These are phyloP conservation scores for Aethionema arabicum DNA, from an alignment of 345 rosid species.

Conservation along the genomic window DNA sequence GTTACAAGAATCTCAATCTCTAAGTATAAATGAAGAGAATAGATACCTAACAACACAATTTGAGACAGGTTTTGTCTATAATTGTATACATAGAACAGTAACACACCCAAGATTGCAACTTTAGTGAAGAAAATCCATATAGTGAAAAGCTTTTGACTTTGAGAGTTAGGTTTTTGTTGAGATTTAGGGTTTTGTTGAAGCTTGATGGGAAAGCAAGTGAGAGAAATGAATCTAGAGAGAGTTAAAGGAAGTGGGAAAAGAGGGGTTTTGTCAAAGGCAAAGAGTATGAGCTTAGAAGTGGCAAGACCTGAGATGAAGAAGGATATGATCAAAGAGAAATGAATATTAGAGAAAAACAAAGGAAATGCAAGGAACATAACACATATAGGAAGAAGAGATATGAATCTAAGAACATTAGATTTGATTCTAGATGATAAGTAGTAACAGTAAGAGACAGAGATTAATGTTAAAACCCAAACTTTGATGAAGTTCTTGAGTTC, in stretches of 20 bases:
- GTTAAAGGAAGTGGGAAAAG: slow-evolving; percentile 26
- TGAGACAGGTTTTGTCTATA: slow-evolving; percentile 37
- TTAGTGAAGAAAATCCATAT: slow-evolving; percentile 40
- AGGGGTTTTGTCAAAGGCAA: slow-evolving; percentile 43
- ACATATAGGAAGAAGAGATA: slow-evolving; percentile 38
- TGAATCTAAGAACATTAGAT: slow-evolving; percentile 20
- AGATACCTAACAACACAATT: slow-evolving; percentile 30
- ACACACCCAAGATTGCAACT: slow-evolving; percentile 28
- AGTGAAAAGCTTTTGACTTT: slow-evolving; percentile 3
- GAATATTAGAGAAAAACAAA: slow-evolving; percentile 31
- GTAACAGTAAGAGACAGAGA: too few species aligned
- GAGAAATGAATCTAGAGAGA: slow-evolving; percentile 39
- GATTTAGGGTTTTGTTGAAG: slow-evolving; percentile 32
- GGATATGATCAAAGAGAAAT: slow-evolving; percentile 34
- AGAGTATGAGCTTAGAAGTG: slow-evolving; percentile 48
- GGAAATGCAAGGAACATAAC: slow-evolving; percentile 46
- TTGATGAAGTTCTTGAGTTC: too few species aligned
- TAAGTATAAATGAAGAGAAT: slow-evolving; percentile 40
- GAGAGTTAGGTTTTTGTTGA: slow-evolving; percentile 25
- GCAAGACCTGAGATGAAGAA: slow-evolving; percentile 47
- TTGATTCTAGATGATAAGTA: too few species aligned
- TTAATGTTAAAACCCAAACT: too few species aligned
- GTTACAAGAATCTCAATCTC: slow-evolving; percentile 42
- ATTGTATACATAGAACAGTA: slow-evolving; percentile 25
- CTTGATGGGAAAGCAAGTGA: slow-evolving; percentile 56